Base-by-base conservation (phyloP, 2,329 filamentous ascomycete species). In the Fusarium begoniae region DNA sequence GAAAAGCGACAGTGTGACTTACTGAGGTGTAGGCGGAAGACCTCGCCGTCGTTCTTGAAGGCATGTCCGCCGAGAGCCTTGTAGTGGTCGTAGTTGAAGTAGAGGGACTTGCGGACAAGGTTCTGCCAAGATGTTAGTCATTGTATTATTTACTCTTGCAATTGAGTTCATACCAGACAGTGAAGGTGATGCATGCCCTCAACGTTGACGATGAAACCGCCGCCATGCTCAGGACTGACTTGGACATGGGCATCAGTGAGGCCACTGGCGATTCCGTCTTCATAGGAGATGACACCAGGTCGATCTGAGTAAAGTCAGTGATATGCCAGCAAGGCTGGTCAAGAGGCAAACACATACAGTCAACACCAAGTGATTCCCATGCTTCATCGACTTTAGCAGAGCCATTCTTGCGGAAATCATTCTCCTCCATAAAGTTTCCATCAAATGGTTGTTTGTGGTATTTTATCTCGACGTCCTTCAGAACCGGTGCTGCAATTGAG, bases 21-120 rank as follows among this genome's bases (percentile, higher is more conserved):
- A 91, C 89, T 88, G 73, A 90, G 83, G 77, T 92, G 90, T 4
- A 85, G 82, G 30, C 84, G 84, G 12, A 91, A 79, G 48, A 91
- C 87, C 41, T 82, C 79, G 26, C 89, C 88, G 8, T 86, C 83
- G 74, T 91, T 91, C 24, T 78, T 77, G 73, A 91, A 92, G 0
- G 88, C 85, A 4, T 88, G 87, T 28, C 84, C 76, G 8, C 86
- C 86, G 32, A 85, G 74, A 0, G 77, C 76, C 68, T 84, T 84
- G 79, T 92, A 92, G 76, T 90, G 87, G 24, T 87, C 84, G 63
- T 88, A 88, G 75, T 91, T 91, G 82, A 87, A 91, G 76, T 87
- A 88, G 2, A 90, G 80, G 0, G 86, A 82, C 75, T 91, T 87
- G 4, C 90, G 87, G 12, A 92, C 76, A 11, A 91, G 83, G 64